Evolutionary conservation across 2,329 filamentous ascomycete genomes (phyloP), one percentile per base, ranked within the genome.

Genomic region (Aspergillaceae sp.): DNA sequence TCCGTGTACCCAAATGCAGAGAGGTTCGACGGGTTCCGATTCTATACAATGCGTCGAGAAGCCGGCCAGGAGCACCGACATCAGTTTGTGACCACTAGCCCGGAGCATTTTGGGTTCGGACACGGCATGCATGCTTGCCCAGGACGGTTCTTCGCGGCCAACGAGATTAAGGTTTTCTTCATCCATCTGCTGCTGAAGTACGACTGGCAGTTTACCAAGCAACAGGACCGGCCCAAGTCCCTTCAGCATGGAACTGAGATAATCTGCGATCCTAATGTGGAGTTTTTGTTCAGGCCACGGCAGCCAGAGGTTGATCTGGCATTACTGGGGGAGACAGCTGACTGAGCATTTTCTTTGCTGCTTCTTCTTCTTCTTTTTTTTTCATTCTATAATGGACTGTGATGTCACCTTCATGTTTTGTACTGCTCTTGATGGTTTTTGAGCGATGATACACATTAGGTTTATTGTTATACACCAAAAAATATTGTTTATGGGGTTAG

Each of bases 151-250:
- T 79, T 79, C 48, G 76, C 76, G 0, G 70, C 74, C 0, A 70
- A 77, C 47, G 75, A 78, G 56, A 62, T 78, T 9, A 80, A 80
- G 57, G 75, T 80, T 56, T 64, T 78, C 9, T 54, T 78, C 32
- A 66, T 74, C 1, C 69, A 77, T 44, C 55, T 79, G 19, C 52
- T 79, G 1, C 57, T 74, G 33, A 74, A 78, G 48, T 80, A 78
- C 53, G 76, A 80, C 28, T 61, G 78, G 47, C 70, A 72, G 51
- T 52, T 66, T 61, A 30, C 53, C 11, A 51, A 75, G 4, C 56
- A 59, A 0, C 47, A 64, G 6, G 59, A 63, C 2, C 51, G 58
- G 7, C 74, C 74, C 1, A 63, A 66, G 47, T 60, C 67, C 4
- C 57, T 69, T 38, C 74, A 73, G 66, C 53, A 73, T 29, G 74